phyloP scores from a whole-genome alignment of 352 stramenopile species.

The Thalassiosira livingstoniorum region DNA sequence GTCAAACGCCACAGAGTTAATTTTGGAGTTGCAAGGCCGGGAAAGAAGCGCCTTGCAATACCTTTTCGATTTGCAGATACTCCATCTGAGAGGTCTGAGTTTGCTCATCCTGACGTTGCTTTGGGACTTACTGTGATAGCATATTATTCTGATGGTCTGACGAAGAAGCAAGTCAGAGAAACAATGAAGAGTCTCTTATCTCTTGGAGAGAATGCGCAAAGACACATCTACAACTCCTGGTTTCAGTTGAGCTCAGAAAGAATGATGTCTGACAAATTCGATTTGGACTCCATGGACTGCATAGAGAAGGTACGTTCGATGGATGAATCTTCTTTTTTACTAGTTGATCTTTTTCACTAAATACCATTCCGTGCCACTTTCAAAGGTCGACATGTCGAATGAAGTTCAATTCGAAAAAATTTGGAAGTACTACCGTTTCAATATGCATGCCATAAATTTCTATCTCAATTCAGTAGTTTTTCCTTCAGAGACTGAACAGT shows the following conservation, averaged over 20 bases:
- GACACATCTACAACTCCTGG: constrained; percentile 86
- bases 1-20: constrained; percentile 89
- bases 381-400: constrained; percentile 89
- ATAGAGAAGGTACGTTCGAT: no score
- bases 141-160: constrained; percentile 89
- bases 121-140: constrained; percentile 88
- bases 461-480: constrained; percentile 89
- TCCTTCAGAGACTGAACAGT: constrained; percentile 87
- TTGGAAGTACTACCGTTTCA: constrained; percentile 75
- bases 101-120: constrained; percentile 89
- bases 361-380: no score
- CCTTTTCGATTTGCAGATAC: constrained; percentile 89
- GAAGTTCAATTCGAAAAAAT: constrained; percentile 82
- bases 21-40: constrained; percentile 82
- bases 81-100: constrained; percentile 87
- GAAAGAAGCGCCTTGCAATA: constrained; percentile 88
- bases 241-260: constrained; percentile 67
- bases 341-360: no score
- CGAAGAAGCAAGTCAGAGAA: constrained; percentile 71
- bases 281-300: constrained; percentile 69
- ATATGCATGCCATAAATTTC: constrained; percentile 89
- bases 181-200: constrained; percentile 81
- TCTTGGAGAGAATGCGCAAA: constrained; percentile 84
- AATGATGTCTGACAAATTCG: constrained; percentile 28
- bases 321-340: no score